phyloP scores from a whole-genome alignment of 164 flowering plant genomes.

The Stephania cephalantha region DNA sequence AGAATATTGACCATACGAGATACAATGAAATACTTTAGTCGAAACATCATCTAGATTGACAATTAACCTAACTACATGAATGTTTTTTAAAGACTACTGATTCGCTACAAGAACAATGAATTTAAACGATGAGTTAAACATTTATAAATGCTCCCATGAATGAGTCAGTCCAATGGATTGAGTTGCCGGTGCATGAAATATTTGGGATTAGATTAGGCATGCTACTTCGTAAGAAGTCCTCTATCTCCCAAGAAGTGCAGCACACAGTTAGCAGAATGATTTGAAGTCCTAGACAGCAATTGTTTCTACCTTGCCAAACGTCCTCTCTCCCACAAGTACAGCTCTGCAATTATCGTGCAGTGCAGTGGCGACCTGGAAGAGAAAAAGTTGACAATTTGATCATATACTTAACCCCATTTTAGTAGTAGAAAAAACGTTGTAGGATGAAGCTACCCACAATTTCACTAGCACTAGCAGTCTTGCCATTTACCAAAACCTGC shows the following conservation, averaged over 20 bases:
- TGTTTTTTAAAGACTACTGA: background rate
- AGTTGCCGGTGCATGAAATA: background rate
- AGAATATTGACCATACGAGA: background rate
- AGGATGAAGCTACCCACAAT: conserved; percentile 50
- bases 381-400: background rate
- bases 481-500: conserved; percentile 91
- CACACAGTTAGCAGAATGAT: background rate
- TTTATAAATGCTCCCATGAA: background rate
- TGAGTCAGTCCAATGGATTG: background rate
- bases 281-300: background rate
- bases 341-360: conserved; percentile 98
- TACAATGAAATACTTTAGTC: background rate
- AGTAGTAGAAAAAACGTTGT: conserved; percentile 1
- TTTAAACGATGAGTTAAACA: background rate
- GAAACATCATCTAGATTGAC: background rate
- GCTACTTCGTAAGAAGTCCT: background rate
- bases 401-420: background rate
- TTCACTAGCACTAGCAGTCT: conserved; percentile 98
- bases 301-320: conserved; percentile 77
- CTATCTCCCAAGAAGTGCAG: background rate
- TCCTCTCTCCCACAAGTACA: conserved; percentile 88
- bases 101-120: background rate
- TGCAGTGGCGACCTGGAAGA: conserved; percentile 74
- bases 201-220: background rate
- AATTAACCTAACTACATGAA: background rate